Evolutionary conservation across 345 rosid genomes (phyloP).

Genomic region (Tarenaya hassleriana): DNA sequence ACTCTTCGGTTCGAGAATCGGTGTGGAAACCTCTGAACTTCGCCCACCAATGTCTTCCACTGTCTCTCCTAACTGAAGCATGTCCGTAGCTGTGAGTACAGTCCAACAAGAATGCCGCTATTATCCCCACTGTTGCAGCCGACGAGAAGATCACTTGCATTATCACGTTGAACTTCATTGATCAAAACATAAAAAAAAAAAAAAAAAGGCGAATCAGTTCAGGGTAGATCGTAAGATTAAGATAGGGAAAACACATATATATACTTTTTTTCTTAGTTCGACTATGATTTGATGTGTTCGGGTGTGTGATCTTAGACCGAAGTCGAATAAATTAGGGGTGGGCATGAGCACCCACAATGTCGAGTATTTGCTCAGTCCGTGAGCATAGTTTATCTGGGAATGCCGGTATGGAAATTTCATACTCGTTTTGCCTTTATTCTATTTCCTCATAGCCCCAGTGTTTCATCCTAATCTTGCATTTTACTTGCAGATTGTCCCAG

Average conservation of each 20-base stretch:
- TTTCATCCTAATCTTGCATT: slow-evolving; percentile 10
- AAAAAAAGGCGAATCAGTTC: too few relatives aligned
- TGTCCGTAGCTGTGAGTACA: slow-evolving; percentile 52
- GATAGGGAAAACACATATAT: neutral
- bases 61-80: slow-evolving; percentile 48
- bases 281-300: too few relatives aligned
- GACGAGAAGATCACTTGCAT: slow-evolving; percentile 88
- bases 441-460: slow-evolving; percentile 3
- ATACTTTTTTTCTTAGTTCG: neutral
- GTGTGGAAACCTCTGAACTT: slow-evolving; percentile 49
- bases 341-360: too few relatives aligned
- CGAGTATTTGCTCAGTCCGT: too few relatives aligned
- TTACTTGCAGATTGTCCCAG: slow-evolving; percentile 66
- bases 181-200: slow-evolving; percentile 8
- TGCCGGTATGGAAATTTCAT: slow-evolving; percentile 65
- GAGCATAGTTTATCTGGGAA: slow-evolving; percentile 78
- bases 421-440: neutral
- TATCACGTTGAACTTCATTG: slow-evolving; percentile 64
- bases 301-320: neutral
- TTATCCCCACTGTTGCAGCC: slow-evolving; percentile 63
- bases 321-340: too few relatives aligned
- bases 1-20: slow-evolving; percentile 63
- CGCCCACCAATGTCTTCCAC: slow-evolving; percentile 90
- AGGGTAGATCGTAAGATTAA: neutral
- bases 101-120: slow-evolving; percentile 56